Base-by-base conservation (phyloP, 2,329 filamentous ascomycete species). In the Stemphylium lycopersici region DNA sequence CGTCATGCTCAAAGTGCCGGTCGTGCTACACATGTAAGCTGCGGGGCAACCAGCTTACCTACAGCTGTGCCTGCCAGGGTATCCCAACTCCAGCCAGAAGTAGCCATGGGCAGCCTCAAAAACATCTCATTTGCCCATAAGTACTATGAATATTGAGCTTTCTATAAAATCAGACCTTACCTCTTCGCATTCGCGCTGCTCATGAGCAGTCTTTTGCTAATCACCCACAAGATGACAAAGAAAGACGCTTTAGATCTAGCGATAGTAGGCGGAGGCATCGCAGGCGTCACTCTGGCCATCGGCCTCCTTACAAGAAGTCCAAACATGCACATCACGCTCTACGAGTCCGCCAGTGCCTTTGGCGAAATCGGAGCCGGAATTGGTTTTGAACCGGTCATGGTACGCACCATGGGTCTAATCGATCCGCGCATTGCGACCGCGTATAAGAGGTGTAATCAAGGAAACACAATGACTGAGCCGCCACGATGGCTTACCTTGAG, bases 191-290 rank as follows among this genome's bases (percentile, higher is more conserved):
- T 6, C 22, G 22, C 22, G 22, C 6, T 6, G 22, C 16, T 6
- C 4, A 1, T 10, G 12, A 15, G 8, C 5, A n/a, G 3, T 24
- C n/a, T 15, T 15, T 10, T 3, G 10, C 22, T 13, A 22, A 33
- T 13, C 6, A 41, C 31, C 26, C 26, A 12, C 33, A 48, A 22
- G 26, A 38, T 33, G 29, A 6, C n/a, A 8, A 13, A 71, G 50
- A 41, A 11, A 38, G n/a, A 7, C 6, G 4, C 61, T 10, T 74
- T 77, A 59, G 72, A 70, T 41, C 67, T 85, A 55, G 83, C 84
- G 56, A 82, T 87, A 22, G 72, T 86, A 15, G 84, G 84, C 57
- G 84, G 83, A 37, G 84, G 84, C n/a, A 84, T 87, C 43, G 80
- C 80, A 5, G 84, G 84, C 16, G 71, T 86, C 2, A 73, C 74